Percentiles rank a stretch among this genome's conserved stretches.
Conservation (phyloP, 2,329 filamentous ascomycete species). For the Microdochium bolleyi region DNA sequence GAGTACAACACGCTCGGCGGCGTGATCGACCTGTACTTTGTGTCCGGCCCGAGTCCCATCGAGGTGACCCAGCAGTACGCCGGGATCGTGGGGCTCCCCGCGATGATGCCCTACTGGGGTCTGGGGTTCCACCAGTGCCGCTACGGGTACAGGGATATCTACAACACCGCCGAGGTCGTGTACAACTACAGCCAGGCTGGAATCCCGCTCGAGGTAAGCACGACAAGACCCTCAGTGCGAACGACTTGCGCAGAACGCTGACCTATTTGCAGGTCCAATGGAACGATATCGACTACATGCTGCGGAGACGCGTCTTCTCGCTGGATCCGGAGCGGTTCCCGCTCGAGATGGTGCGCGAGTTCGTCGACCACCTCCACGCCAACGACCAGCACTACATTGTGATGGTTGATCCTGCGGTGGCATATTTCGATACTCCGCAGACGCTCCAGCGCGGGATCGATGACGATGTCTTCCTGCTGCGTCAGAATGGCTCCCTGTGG, state of each 20-base stretch:
- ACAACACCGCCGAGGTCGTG: constrained; percentile 57
- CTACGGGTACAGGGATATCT: constrained; percentile 58
- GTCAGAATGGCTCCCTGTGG: constrained; percentile 46
- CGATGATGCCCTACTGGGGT: constrained; percentile 58
- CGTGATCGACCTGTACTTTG: constrained; percentile 64
- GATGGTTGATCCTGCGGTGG: constrained; percentile 67
- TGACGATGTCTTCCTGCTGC: constrained; percentile 36
- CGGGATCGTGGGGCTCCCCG: constrained; percentile 44
- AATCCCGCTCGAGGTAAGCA: constrained; percentile 51
- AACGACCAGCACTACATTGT: constrained; percentile 64
- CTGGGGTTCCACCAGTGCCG: constrained; percentile 56
- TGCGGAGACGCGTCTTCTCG: constrained; percentile 51
- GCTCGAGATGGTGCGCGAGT: constrained; percentile 50
- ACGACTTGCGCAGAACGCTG: not conserved
- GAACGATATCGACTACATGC: constrained; percentile 57
- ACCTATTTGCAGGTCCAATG: no score
- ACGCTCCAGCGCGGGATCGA: constrained; percentile 31
- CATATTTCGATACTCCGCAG: constrained; percentile 35
- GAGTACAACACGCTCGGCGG: constrained; percentile 77
- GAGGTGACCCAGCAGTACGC: constrained; percentile 53
- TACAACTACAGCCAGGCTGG: constrained; percentile 57
- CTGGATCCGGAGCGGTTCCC: constrained; percentile 58
- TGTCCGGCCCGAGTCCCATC: constrained; percentile 49
- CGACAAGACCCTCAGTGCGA: not conserved
- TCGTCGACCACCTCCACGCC: constrained; percentile 58